Evolutionary conservation across 148 eudicot species (phyloP).

Genomic region (Silene conica): DNA sequence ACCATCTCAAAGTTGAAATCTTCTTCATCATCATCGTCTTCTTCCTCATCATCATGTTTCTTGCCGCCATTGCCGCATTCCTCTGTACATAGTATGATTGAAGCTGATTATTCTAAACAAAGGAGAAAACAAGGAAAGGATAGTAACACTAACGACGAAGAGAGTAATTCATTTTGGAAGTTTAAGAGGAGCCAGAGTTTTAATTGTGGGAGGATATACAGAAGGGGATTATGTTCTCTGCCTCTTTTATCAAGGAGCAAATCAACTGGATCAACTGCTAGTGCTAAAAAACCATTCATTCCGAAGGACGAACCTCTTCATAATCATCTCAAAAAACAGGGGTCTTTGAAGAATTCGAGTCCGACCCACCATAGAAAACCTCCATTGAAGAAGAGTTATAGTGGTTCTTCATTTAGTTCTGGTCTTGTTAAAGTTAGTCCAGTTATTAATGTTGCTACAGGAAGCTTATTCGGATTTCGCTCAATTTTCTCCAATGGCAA

Average conservation of each 20-base stretch:
- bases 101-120: conserved; percentile 7
- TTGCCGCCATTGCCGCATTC: conserved; percentile 14
- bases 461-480: conserved; percentile 61
- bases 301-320: conserved; percentile 31
- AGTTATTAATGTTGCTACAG: conserved; percentile 50
- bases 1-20: conserved; percentile 9
- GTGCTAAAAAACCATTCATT: conserved; percentile 41
- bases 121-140: conserved; percentile 35
- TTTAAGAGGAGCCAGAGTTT: conserved; percentile 72
- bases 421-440: conserved; percentile 46
- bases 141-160: conserved; percentile 23
- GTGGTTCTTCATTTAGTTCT: conserved; percentile 25
- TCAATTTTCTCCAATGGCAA: conserved; percentile 58
- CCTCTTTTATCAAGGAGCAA: conserved; percentile 72
- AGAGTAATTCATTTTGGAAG: conserved; percentile 58
- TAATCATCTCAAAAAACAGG: conserved; percentile 10
- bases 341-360: conserved; percentile 20
- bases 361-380: conserved; percentile 48
- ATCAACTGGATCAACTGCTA: conserved; percentile 67
- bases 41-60: conserved; percentile 9
- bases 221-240: conserved; percentile 57
- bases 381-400: conserved; percentile 67
- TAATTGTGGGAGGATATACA: conserved; percentile 61
- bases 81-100: not conserved
- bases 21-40: conserved; percentile 7